Percentiles rank a stretch among this genome's conserved stretches.
Conservation (phyloP, 2,329 filamentous ascomycete species). For the Cryoendolithus antarcticus region DNA sequence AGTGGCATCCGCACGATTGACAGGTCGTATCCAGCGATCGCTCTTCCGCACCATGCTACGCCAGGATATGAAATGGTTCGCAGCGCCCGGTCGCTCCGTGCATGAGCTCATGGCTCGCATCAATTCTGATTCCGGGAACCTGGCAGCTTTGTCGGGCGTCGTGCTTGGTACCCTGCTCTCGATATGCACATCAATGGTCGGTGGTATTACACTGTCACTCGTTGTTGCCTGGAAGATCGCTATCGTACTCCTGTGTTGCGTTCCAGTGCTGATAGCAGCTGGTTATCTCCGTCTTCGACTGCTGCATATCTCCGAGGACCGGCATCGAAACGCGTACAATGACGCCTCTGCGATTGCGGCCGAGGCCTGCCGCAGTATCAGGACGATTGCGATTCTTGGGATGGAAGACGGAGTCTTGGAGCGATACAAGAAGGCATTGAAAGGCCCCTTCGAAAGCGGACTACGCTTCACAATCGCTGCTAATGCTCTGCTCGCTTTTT, state of each 20-base stretch:
- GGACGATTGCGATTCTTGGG: conserved; percentile 41
- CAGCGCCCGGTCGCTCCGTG: conserved; percentile 29
- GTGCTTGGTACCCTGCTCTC: conserved; percentile 40
- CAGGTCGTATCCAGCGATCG: conserved; percentile 31
- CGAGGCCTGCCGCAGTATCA: conserved; percentile 54
- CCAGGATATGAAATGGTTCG: conserved; percentile 43
- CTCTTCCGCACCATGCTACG: conserved; percentile 41
- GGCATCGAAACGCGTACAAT: conserved; percentile 52
- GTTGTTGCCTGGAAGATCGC: conserved; percentile 40
- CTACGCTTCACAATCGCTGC: conserved; percentile 28
- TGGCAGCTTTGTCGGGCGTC: conserved; percentile 37
- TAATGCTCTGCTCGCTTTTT: conserved; percentile 32
- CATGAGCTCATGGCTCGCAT: conserved; percentile 34
- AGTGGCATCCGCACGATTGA: conserved; percentile 34
- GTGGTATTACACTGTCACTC: conserved; percentile 36
- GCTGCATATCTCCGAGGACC: conserved; percentile 46
- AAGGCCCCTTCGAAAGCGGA: conserved; percentile 28
- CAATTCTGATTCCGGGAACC: conserved; percentile 36
- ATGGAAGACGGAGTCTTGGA: conserved; percentile 28
- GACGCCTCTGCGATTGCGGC: conserved; percentile 52
- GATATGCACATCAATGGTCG: conserved; percentile 34
- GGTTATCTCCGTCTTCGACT: conserved; percentile 37
- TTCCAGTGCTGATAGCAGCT: conserved; percentile 32
- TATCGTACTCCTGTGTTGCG: conserved; percentile 36
- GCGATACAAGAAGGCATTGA: conserved; percentile 26